Evolutionary conservation across 306 rosid genomes (phyloP).

Genomic region (Cucurbita maxima): DNA sequence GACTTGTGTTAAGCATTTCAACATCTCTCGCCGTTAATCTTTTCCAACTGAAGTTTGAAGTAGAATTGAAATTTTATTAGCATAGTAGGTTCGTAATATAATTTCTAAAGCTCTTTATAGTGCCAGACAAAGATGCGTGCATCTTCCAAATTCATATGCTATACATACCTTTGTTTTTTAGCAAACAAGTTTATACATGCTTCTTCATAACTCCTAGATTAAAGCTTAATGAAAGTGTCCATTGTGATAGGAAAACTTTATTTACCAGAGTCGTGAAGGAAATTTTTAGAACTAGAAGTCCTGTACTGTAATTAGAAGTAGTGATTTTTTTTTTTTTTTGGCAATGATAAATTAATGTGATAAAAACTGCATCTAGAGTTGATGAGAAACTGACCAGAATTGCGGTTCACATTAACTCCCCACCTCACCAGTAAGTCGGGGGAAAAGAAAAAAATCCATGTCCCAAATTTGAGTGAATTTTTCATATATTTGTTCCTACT

Average conservation of each 20-base stretch:
- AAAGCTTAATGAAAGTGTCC: not conserved
- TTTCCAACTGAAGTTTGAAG: not conserved
- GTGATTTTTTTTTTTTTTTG: not conserved
- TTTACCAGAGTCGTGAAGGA: not conserved
- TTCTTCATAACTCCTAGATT: not conserved
- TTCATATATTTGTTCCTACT: not conserved
- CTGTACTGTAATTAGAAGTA: not conserved
- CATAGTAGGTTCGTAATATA: not conserved
- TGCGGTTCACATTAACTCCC: not conserved
- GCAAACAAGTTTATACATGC: not conserved
- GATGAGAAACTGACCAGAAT: not conserved
- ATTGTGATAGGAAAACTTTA: not conserved
- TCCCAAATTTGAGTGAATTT: not conserved
- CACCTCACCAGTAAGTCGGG: not conserved
- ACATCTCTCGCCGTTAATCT: not conserved
- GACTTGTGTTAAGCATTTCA: not conserved
- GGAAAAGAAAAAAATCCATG: not conserved
- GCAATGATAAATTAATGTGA: not conserved
- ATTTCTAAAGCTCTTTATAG: not conserved
- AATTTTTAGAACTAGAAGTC: not conserved
- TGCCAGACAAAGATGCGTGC: not conserved
- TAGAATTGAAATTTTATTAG: not conserved
- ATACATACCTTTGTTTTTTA: not conserved
- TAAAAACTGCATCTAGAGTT: not conserved
- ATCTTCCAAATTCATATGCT: not conserved